A percentile compares a stretch with the other conserved stretches of the same genome.
Evolutionary conservation across 257 asterid genomes (phyloP).

Genomic region (Salvia rosmarinus): DNA sequence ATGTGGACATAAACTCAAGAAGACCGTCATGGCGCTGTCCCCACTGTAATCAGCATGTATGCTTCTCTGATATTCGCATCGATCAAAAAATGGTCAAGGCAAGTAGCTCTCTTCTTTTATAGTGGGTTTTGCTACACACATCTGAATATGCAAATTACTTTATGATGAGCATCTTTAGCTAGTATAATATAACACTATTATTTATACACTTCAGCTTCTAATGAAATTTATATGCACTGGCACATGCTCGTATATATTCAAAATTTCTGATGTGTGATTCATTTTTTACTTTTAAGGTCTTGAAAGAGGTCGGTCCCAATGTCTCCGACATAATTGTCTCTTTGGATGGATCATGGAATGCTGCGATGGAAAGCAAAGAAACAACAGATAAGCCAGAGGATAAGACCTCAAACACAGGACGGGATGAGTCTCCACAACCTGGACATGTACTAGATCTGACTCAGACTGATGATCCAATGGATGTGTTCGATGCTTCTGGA

Average conservation of each 20-base stretch:
- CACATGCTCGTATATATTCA: background rate
- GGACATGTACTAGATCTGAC: slow-evolving; percentile 67
- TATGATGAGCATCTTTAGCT: background rate
- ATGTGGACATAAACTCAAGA: slow-evolving; percentile 75
- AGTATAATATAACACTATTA: background rate
- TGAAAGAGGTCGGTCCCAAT: slow-evolving; percentile 70
- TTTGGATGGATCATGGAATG: slow-evolving; percentile 84
- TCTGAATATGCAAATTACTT: slow-evolving; percentile 12
- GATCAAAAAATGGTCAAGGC: slow-evolving; percentile 82
- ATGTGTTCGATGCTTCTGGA: slow-evolving; percentile 32
- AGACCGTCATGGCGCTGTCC: slow-evolving; percentile 98
- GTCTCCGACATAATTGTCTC: slow-evolving; percentile 58
- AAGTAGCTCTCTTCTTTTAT: slow-evolving; percentile 47
- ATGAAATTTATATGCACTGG: background rate
- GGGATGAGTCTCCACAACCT: slow-evolving; percentile 42
- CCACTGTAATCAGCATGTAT: slow-evolving; percentile 73
- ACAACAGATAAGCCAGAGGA: slow-evolving; percentile 43
- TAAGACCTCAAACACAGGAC: slow-evolving; percentile 35
- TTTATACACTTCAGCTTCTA: slow-evolving; percentile 9
- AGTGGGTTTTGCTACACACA: slow-evolving; percentile 10
- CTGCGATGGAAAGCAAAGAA: slow-evolving; percentile 54
- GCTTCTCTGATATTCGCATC: slow-evolving; percentile 83
- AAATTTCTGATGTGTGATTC: background rate
- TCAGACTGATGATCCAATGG: slow-evolving; percentile 50
- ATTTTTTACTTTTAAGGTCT: slow-evolving; percentile 49